Evolutionary conservation across 2,329 filamentous ascomycete genomes (phyloP), one percentile per base, ranked within the genome.

Genomic region (Fusarium austroafricanum): DNA sequence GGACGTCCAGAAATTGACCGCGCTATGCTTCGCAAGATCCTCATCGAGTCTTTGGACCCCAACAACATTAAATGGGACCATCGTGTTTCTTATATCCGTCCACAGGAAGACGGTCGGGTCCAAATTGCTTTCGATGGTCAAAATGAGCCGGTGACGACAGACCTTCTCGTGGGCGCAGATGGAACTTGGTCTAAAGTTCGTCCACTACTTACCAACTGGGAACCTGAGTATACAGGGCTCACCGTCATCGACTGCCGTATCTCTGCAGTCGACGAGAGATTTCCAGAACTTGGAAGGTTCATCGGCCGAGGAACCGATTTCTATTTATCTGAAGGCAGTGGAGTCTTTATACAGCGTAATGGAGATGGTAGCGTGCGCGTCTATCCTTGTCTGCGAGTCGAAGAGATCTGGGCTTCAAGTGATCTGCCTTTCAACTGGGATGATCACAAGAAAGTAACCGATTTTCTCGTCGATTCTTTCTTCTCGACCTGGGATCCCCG

Each of bases 21-120:
- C 0, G 47, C 33, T 3, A 28, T 28, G 14, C 47, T 51, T n/a
- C 47, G 47, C 10, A 51, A 51, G 47, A 51, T 42, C 7, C 47
- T 51, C 2, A 51, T 51, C 14, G 47, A 51, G 21, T 29, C 33
- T 1, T 31, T 51, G 2, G 23, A 51, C n/a, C 7, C n/a, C 1
- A n/a, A 40, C 6, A 42, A 42, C 10, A 51, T 51, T 5, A 42
- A 29, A 10, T 51, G 47, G 47, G 35, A 51, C 7, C 35, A 51
- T 17, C 1, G n/a, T 4, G n/a, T 51, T 0, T 42, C 35, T 2
- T 10, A n/a, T 1, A 42, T 21, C 12, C 5, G 28, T 28, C 35
- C 23, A 1, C 33, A 8, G 17, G n/a, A 28, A 7, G 21, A 20
- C 0, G 47, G 47, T 6, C 18, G 35, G 14, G n/a, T 51, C 0